Conservation (phyloP, 2,329 filamentous ascomycete genomes). For the Microsporum audouinii region DNA sequence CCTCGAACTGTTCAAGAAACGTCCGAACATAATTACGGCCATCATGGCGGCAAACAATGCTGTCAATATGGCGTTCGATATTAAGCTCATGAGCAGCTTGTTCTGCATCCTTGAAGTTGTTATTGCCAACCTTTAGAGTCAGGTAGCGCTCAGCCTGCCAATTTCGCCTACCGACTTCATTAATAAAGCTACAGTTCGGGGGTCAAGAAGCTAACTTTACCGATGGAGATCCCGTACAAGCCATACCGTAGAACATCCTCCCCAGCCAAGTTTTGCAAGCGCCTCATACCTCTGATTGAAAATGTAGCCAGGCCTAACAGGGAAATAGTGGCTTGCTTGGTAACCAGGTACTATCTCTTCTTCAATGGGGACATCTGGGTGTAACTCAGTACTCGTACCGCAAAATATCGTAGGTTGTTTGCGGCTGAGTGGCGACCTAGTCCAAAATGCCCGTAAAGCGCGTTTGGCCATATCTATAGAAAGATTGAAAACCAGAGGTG, state of each 20-base stretch:
- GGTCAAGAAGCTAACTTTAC: not conserved
- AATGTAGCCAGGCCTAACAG: not conserved
- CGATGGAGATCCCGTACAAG: not conserved
- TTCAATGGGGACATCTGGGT: not conserved
- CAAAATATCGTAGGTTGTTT: not conserved
- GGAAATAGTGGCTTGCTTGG: not conserved
- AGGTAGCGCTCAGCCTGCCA: constrained; percentile 22
- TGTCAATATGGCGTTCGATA: constrained; percentile 23
- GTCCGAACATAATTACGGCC: constrained; percentile 25
- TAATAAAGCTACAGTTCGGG: not conserved
- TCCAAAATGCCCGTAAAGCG: not conserved
- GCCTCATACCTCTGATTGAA: not conserved
- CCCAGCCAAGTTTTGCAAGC: not conserved
- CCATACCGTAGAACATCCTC: not conserved
- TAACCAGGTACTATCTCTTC: not conserved
- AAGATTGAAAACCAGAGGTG: too few species aligned
- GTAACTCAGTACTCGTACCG: not conserved
- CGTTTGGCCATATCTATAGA: too few species aligned
- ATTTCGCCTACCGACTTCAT: constrained; percentile 14
- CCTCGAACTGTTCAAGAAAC: constrained; percentile 26
- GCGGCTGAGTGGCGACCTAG: not conserved
- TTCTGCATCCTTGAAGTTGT: constrained; percentile 17
- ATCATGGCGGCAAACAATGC: constrained; percentile 20
- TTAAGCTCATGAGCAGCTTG: constrained; percentile 21
- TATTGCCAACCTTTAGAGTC: constrained; percentile 27